A percentile compares a stretch with the other conserved stretches of the same genome.
These are phyloP conservation scores for Citrus unshiu DNA, from an alignment of 345 rosid species.

Conservation along the genomic window DNA sequence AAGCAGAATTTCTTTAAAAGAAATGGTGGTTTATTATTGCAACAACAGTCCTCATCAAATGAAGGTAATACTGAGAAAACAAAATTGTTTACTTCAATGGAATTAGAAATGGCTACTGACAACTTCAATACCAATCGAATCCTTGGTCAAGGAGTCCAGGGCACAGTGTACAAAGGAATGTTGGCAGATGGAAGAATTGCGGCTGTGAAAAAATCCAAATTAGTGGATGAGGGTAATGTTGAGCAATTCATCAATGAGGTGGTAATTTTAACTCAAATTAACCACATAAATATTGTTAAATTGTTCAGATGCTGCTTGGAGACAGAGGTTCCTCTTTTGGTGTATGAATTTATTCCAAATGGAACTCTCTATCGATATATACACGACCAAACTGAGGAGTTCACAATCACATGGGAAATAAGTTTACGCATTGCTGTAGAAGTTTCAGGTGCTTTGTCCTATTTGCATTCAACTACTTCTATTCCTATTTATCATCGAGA, in stretches of 20 bases:
- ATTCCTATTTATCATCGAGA: conserved; percentile 11
- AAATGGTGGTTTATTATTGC: background rate
- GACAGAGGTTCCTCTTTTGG: background rate
- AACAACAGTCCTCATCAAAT: background rate
- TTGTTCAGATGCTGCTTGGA: background rate
- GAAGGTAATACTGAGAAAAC: background rate
- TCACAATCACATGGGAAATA: conserved; percentile 10
- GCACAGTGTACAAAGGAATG: conserved; percentile 5
- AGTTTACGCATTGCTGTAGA: conserved; percentile 2
- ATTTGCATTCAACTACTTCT: conserved; percentile 11
- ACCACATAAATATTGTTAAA: background rate
- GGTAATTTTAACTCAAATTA: background rate
- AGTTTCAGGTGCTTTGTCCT: conserved; percentile 2
- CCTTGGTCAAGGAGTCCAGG: conserved; percentile 1
- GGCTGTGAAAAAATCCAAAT: background rate
- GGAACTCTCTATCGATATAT: background rate
- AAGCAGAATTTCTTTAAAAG: background rate
- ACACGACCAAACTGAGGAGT: background rate
- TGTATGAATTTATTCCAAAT: background rate
- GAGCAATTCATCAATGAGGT: background rate
- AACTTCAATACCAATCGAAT: background rate
- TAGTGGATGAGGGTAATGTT: background rate
- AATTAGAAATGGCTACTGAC: background rate
- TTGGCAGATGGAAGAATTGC: background rate
- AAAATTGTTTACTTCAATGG: background rate